Base-by-base conservation (phyloP, 2,329 filamentous ascomycete species). In the Exophiala bonariae region DNA sequence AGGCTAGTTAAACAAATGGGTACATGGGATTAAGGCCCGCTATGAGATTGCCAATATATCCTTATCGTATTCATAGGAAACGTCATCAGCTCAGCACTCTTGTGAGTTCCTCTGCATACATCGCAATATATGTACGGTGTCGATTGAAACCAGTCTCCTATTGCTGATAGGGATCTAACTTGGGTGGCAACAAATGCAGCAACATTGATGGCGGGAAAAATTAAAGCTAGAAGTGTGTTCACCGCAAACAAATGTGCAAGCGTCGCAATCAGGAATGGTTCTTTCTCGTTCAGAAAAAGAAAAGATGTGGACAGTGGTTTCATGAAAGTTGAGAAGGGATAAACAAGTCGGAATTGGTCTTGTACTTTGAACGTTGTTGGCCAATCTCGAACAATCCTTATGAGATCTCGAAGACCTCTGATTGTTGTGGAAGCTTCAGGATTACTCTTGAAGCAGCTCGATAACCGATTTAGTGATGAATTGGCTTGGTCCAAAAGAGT, bases 181-280 rank as follows among this genome's bases (percentile, higher is more conserved):
- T 37, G 44, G 13, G 40, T 35, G 18, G 35, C 14, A 9, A 41
- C 32, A 22, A 46, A 34, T n/a, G 35, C 36, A 3, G 44, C 44
- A 3, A 13, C 28, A 37, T 46, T 37, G 14, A 46, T 36, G 20
- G 39, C 44, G 10, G 44, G 44, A 17, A 40, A 46, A 28, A 46
- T 30, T 37, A 46, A 39, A 16, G 35, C 32, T 8, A 46, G n/a
- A 16, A 46, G 35, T 13, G 34, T 37, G 28, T 40, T 13, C 8
- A 31, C 36, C 17, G 35, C 40, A 31, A 40, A 46, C 44, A 46
- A 32, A 35, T 46, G 44, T 20, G 44, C 44, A 8, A 46, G 16
- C 26, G 40, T 22, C 19, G 40, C 14, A 3, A 46, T 36, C 28
- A 46, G n/a, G 4, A 46, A 46, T 28, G 44, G 44, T 4, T 46